Evolutionary conservation across 2,329 filamentous ascomycete species (phyloP).

Genomic region (Davidsoniella virescens): DNA sequence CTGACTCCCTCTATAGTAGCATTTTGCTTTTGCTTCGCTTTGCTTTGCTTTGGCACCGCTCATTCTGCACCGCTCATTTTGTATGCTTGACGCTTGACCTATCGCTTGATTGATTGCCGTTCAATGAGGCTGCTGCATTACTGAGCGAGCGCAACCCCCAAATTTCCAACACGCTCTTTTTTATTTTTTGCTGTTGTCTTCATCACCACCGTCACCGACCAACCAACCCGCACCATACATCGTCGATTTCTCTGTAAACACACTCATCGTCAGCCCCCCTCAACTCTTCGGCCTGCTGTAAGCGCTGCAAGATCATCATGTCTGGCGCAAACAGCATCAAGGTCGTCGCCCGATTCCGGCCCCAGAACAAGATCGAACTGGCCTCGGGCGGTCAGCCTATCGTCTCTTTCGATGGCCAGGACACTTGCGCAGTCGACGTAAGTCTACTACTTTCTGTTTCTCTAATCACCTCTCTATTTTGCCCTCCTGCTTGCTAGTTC

Average conservation of each 20-base stretch:
- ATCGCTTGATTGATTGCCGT: neutral
- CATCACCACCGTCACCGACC: neutral
- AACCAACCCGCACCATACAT: no score
- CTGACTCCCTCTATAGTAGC: no score
- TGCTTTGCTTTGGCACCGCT: neutral
- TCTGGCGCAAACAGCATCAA: conserved; percentile 48
- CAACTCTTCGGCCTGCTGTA: neutral
- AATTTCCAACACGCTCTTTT: conserved; percentile 1
- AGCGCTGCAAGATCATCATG: conserved; percentile 25
- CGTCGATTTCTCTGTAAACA: neutral
- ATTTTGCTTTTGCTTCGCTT: no score
- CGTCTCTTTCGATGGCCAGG: conserved; percentile 72
- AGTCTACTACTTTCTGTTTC: conserved; percentile 20
- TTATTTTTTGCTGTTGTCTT: conserved; percentile 3
- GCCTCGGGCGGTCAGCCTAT: conserved; percentile 82
- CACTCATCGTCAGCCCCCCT: neutral
- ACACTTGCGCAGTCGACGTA: conserved; percentile 78
- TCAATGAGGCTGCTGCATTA: conserved; percentile 5
- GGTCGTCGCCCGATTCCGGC: conserved; percentile 95
- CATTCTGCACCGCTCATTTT: conserved; percentile 1
- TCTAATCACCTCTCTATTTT: neutral
- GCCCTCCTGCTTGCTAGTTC: neutral
- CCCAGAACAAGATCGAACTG: conserved; percentile 89
- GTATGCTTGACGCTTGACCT: neutral
- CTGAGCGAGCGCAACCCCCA: conserved; percentile 1